Evolutionary conservation across 2,329 filamentous ascomycete genomes (phyloP).

Genomic region (Spiromastix sp.): DNA sequence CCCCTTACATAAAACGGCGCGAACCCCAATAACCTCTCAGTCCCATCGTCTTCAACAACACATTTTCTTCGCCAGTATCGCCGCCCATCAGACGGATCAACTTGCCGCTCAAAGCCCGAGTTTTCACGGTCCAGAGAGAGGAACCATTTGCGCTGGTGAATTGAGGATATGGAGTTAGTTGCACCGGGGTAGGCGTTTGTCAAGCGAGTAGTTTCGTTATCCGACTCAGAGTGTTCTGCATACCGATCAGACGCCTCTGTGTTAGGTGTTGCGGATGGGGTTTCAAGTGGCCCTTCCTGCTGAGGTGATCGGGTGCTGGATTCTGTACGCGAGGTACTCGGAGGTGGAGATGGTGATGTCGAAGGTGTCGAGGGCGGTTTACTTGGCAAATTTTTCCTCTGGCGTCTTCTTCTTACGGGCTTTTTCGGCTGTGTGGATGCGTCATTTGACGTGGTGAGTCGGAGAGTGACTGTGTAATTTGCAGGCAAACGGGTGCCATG

Average conservation of each 20-base stretch:
- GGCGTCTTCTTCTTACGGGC: background rate
- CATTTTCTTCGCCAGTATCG: slow-evolving; percentile 11
- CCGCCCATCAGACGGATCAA: slow-evolving; percentile 1
- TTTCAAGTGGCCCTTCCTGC: slow-evolving; percentile 1
- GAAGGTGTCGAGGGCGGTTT: slow-evolving; percentile 12
- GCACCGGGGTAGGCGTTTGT: slow-evolving; percentile 60
- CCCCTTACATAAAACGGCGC: slow-evolving; percentile 53
- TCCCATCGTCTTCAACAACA: slow-evolving; percentile 19
- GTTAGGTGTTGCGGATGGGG: background rate
- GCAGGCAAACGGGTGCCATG: slow-evolving; percentile 45
- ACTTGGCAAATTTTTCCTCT: slow-evolving; percentile 5
- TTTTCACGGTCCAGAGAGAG: slow-evolving; percentile 50
- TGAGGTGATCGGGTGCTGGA: slow-evolving; percentile 12
- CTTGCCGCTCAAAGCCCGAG: slow-evolving; percentile 42
- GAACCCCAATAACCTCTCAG: slow-evolving; percentile 28
- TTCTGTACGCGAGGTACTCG: background rate
- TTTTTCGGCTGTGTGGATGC: slow-evolving; percentile 18
- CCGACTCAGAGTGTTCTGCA: slow-evolving; percentile 14
- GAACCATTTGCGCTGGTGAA: slow-evolving; percentile 60
- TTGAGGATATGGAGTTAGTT: slow-evolving; percentile 53
- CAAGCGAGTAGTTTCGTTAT: slow-evolving; percentile 44
- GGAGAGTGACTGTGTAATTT: slow-evolving; percentile 44
- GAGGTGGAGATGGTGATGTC: slow-evolving; percentile 10
- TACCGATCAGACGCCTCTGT: slow-evolving; percentile 5
- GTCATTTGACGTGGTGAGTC: slow-evolving; percentile 40